phyloP scores from a whole-genome alignment of 208 protist genomes.

The Acanthamoeba polyphaga region DNA sequence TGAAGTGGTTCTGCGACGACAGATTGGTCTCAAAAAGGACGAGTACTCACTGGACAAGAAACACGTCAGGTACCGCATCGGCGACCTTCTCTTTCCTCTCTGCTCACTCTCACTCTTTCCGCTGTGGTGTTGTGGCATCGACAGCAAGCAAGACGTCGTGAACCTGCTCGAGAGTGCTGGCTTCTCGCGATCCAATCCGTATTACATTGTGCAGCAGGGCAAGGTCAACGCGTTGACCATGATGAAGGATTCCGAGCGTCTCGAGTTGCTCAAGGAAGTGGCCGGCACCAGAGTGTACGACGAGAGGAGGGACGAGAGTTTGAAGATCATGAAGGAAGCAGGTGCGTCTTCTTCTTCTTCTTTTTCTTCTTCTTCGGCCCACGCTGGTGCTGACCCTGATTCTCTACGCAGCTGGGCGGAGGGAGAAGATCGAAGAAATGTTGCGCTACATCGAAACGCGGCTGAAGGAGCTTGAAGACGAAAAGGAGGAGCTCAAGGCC shows the following conservation, averaged over 20 bases:
- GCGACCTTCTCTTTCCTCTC: too few relatives aligned
- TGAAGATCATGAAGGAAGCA: conserved; percentile 96
- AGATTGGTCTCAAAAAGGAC: conserved; percentile 98
- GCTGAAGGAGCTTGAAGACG: conserved; percentile 95
- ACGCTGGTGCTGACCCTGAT: background rate
- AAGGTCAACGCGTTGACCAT: conserved; percentile 95
- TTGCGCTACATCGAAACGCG: conserved; percentile 95
- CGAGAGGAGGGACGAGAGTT: conserved; percentile 94
- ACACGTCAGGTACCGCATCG: conserved; percentile 91
- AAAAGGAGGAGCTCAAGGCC: conserved; percentile 95
- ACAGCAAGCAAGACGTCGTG: conserved; percentile 91
- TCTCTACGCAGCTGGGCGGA: background rate
- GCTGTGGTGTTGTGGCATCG: background rate
- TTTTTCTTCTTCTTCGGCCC: conserved; percentile 40
- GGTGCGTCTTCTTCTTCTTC: conserved; percentile 10
- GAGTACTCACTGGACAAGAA: conserved; percentile 98
- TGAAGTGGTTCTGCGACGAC: conserved; percentile 96
- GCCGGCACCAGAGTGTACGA: conserved; percentile 99
- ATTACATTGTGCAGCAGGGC: conserved; percentile 99
- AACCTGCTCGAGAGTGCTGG: conserved; percentile 98
- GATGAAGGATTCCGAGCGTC: conserved; percentile 97
- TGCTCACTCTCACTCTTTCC: background rate
- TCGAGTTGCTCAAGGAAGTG: conserved; percentile 98
- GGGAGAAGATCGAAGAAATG: conserved; percentile 92
- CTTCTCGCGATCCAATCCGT: conserved; percentile 99